phyloP scores from a whole-genome alignment of 164 flowering plant genomes.

The Vitis vinifera region DNA sequence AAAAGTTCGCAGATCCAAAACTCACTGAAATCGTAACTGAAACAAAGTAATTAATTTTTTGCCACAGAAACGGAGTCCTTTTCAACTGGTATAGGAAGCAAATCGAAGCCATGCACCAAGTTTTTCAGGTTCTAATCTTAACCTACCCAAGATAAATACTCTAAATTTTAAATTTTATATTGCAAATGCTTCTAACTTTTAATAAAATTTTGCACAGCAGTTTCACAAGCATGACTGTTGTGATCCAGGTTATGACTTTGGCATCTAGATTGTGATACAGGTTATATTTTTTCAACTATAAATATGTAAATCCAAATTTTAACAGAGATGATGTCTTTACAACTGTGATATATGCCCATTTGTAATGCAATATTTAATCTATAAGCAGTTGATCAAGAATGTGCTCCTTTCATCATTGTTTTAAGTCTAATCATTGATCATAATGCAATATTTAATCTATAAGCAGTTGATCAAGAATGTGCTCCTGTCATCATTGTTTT shows the following conservation, averaged over 20 bases:
- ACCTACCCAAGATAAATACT: constrained; percentile 50
- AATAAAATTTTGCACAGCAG: constrained; percentile 15
- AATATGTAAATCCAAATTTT: constrained; percentile 44
- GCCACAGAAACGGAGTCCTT: constrained; percentile 89
- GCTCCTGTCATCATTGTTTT: no score
- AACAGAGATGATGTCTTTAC: constrained; percentile 29
- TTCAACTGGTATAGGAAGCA: constrained; percentile 98
- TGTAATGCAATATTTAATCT: no score
- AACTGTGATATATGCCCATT: no score
- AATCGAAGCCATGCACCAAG: constrained; percentile 99
- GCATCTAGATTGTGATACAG: constrained; percentile 62
- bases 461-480: no score
- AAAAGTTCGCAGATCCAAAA: constrained; percentile 22
- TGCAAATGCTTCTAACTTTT: constrained; percentile 24
- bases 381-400: no score
- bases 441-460: no score
- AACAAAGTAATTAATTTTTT: constrained; percentile 68
- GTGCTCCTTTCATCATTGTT: no score
- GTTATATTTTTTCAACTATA: constrained; percentile 38
- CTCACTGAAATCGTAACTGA: constrained; percentile 49
- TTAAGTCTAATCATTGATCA: no score
- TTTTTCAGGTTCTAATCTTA: constrained; percentile 98
- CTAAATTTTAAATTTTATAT: constrained; percentile 28
- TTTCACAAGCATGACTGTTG: constrained; percentile 17
- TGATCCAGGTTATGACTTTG: constrained; percentile 54